phyloP scores from a whole-genome alignment of 2,329 filamentous ascomycete species.

The Hypoxylon sp. region DNA sequence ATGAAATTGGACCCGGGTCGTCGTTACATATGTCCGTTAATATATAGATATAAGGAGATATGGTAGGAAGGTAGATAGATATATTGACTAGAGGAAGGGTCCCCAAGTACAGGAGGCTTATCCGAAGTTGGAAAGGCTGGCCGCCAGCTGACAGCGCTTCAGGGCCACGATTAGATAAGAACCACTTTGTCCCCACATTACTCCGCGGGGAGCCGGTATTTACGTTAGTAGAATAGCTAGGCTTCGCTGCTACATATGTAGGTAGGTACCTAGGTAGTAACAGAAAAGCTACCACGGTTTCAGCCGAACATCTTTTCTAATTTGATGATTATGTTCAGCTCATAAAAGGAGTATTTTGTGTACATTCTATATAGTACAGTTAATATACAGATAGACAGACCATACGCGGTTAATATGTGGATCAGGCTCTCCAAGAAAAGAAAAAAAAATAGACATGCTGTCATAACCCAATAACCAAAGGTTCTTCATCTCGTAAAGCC shows the following conservation, averaged over 20 bases:
- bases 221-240: conserved; percentile 11
- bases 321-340: background rate
- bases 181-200: conserved; percentile 11
- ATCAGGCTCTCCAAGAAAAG: background rate
- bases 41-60: background rate
- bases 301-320: too few relatives aligned
- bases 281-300: too few relatives aligned
- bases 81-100: conserved; percentile 14
- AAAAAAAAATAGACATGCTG: background rate
- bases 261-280: too few relatives aligned
- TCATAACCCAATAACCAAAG: conserved; percentile 41
- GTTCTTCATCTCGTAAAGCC: conserved; percentile 47
- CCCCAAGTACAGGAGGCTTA: conserved; percentile 10
- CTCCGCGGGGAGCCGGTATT: conserved; percentile 16
- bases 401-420: background rate
- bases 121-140: conserved; percentile 38
- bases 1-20: background rate
- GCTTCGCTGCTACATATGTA: too few relatives aligned
- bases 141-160: conserved; percentile 39
- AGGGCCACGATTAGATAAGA: conserved; percentile 28
- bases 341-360: background rate
- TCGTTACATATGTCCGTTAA: conserved; percentile 7
- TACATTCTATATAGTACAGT: background rate
- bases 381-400: background rate
- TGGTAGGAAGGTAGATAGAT: background rate